A percentile compares a stretch with the other conserved stretches of the same genome.
Conservation (phyloP, 2,329 filamentous ascomycete genomes). For the Fonsecaea pugnacius region DNA sequence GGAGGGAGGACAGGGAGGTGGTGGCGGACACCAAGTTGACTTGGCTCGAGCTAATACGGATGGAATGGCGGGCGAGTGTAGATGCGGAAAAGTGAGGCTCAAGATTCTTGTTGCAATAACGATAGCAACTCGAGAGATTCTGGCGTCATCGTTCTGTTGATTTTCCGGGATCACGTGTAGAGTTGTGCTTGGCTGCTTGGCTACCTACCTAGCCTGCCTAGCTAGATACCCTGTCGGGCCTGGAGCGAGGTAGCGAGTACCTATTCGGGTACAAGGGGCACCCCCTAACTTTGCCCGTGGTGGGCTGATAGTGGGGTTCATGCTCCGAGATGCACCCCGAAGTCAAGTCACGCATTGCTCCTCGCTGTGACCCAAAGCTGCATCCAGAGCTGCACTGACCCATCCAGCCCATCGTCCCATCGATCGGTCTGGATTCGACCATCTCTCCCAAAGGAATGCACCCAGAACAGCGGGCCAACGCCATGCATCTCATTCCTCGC, state of each 20-base stretch:
- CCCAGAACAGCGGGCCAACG: neutral
- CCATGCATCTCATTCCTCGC: constrained; percentile 2
- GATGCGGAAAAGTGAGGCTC: neutral
- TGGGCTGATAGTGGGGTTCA: neutral
- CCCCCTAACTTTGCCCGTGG: neutral
- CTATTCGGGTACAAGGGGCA: neutral
- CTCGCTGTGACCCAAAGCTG: neutral
- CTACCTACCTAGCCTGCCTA: neutral
- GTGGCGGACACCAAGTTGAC: neutral
- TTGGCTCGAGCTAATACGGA: neutral
- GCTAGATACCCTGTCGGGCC: neutral
- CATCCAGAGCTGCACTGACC: neutral
- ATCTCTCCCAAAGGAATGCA: neutral
- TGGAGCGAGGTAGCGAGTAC: neutral
- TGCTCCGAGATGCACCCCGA: neutral
- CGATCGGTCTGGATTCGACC: constrained; percentile 6
- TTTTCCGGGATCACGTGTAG: neutral
- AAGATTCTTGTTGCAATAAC: neutral
- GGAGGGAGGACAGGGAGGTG: neutral
- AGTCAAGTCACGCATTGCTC: neutral
- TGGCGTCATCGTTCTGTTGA: neutral
- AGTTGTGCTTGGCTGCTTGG: neutral
- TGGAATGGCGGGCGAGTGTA: neutral
- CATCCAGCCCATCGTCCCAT: neutral
- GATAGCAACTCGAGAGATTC: neutral